phyloP scores from a whole-genome alignment of 2,329 filamentous ascomycete genomes.

The Ascochyta clinopodiicola region DNA sequence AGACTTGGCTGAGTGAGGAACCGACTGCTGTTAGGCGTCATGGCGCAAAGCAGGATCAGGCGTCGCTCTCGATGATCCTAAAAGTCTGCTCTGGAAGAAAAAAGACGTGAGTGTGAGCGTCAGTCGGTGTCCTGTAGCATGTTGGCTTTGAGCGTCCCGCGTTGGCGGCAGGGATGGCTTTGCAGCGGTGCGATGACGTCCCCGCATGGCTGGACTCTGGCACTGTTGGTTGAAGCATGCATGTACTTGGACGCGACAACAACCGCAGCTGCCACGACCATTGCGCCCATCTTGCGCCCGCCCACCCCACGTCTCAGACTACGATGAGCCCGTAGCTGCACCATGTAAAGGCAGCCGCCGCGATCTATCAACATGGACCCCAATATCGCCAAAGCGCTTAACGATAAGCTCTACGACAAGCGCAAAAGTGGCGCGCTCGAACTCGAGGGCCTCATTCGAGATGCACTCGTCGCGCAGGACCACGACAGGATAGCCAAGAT shows the following conservation, averaged over 20 bases:
- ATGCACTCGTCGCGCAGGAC: constrained; percentile 77
- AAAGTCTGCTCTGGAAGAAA: not conserved
- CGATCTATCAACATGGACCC: constrained; percentile 71
- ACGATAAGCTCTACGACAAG: constrained; percentile 99
- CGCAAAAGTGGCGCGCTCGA: constrained; percentile 95
- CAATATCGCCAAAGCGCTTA: constrained; percentile 86
- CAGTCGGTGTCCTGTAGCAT: constrained; percentile 3
- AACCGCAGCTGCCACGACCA: constrained; percentile 15
- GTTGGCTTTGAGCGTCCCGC: constrained; percentile 7
- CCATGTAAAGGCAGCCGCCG: constrained; percentile 36
- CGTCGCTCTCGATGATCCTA: not conserved
- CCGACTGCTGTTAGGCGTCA: constrained; percentile 16
- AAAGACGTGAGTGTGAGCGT: not conserved
- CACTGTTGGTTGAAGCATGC: constrained; percentile 7
- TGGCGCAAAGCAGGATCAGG: constrained; percentile 12
- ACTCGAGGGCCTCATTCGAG: constrained; percentile 88
- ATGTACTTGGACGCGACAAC: constrained; percentile 11
- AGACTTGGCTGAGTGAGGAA: constrained; percentile 8
- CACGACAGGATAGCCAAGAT: constrained; percentile 83
- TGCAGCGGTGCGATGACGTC: constrained; percentile 14
- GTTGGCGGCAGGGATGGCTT: constrained; percentile 12
- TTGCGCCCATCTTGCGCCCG: constrained; percentile 5
- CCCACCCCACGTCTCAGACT: not conserved
- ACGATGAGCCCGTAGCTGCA: constrained; percentile 19
- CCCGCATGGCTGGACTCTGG: constrained; percentile 1